Base-by-base conservation (phyloP, 768 basidiomycete species). In the Boletus bicolor region DNA sequence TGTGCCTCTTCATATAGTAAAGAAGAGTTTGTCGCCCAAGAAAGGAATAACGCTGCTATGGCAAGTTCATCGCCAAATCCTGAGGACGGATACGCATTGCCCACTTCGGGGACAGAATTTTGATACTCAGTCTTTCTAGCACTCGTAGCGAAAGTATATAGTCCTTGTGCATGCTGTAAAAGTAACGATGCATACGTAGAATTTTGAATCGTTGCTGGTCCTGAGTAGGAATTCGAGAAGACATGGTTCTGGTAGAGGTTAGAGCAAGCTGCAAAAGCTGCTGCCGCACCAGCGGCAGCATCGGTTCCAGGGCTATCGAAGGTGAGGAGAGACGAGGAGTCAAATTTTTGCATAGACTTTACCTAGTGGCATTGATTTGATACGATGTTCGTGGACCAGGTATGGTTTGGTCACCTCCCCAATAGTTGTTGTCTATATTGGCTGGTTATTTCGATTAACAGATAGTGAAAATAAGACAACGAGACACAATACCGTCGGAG, bases 231-330 rank as follows among this genome's bases (percentile, higher is more conserved):
- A 36, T 76, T 76, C 43, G 80, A 78, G 64, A 91, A 81, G 36
- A 77, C 64, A 57, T 76, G 78, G 62, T 79, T 79, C 57, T 83
- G 78, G 64, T 97, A 98, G 30, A 98, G 79, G 55, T 83, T 81
- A 2, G 94, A 87, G 63, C 91, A 93, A 0, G 93, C 82, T 12
- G 94, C 81, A 67, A 97, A 94, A 15, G 95, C 93, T 2, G 91
- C 88, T 2, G 94, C 84, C 6, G 89, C 82, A 44, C 83, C 81
- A 0, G 94, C 91, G 11, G 90, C 91, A 17, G 83, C 93, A 62
- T 98, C 94, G 0, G 95, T 97, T 44, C 94, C 95, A 0, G 94
- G 92, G 50, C 82, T 77, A 45, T 14, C 37, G 8, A 36, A 37
- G 12, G 49, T 54, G 39, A 64, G 47, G 17, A 36, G 3, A 28